Evolutionary conservation across 306 rosid genomes (phyloP).

Genomic region (Rosa persica): DNA sequence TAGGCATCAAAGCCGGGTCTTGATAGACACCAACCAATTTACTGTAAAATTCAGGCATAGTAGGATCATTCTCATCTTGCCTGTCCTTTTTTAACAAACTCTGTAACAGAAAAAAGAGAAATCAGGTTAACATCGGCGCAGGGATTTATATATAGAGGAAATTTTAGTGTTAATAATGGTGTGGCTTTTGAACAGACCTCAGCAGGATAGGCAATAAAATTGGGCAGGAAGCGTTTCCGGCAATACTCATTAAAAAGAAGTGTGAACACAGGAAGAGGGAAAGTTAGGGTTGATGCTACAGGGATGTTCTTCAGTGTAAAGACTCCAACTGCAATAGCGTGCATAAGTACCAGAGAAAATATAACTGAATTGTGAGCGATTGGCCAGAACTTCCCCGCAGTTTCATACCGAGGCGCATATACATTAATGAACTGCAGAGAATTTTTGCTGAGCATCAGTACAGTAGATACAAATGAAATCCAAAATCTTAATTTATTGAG

Average conservation of each 20-base stretch:
- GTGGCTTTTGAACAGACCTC: conserved; percentile 57
- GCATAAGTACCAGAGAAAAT: conserved; percentile 92
- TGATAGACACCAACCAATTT: conserved; percentile 57
- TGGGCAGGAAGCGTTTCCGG: conserved; percentile 89
- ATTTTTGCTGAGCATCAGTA: conserved; percentile 28
- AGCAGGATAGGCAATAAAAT: conserved; percentile 66
- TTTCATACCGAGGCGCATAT: conserved; percentile 70
- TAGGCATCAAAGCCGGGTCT: conserved; percentile 79
- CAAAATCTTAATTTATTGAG: background rate
- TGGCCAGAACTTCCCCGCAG: conserved; percentile 96
- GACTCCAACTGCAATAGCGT: conserved; percentile 86
- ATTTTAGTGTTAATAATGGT: background rate
- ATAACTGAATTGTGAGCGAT: conserved; percentile 73
- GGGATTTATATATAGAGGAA: conserved; percentile 1
- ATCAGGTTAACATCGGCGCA: conserved; percentile 19
- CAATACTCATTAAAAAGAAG: conserved; percentile 93
- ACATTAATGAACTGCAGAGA: conserved; percentile 77
- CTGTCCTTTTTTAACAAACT: conserved; percentile 83
- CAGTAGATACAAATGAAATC: conserved; percentile 12
- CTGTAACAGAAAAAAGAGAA: conserved; percentile 42
- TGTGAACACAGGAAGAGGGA: conserved; percentile 83
- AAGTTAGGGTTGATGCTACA: conserved; percentile 35
- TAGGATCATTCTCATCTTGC: conserved; percentile 53
- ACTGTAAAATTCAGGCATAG: conserved; percentile 55
- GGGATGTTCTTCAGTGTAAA: conserved; percentile 71